Base-by-base conservation (phyloP, 768 basidiomycete species). In the Coprinopsis marcescibilis region DNA sequence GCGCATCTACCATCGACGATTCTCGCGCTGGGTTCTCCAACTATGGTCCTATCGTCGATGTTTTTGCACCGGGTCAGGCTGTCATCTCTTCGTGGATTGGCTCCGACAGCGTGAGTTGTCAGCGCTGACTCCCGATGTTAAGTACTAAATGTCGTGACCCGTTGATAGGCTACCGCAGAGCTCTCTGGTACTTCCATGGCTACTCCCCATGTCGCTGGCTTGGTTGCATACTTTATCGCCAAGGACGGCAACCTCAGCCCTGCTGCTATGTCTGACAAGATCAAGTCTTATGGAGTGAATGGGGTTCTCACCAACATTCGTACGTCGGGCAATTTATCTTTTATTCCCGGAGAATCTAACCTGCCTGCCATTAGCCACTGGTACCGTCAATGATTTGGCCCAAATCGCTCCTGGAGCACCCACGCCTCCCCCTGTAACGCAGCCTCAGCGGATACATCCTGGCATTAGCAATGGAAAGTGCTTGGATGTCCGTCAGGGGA, bases 131-230 rank as follows among this genome's bases (percentile, higher is more conserved):
- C 7, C 17, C 7, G 7, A 7, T 37, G 35, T 10, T 37, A 8
- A 37, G 11, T 7, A 37, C 17, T 38, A n/a, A 30, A 19, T 34
- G 21, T 32, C 42, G n/a, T 32, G 20, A 13, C 21, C 37, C 14
- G 20, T 43, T 30, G 29, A n/a, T 13, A 59, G 60, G 58, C 59
- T 23, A 59, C 57, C 14, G 54, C 52, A 37, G 46, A 30, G 42
- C 56, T 56, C 33, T 60, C 55, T 27, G 61, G 61, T 5, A 59
- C 60, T 5, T 60, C 57, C 25, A 66, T 65, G 67, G 53, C 60
- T 5, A 55, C 60, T 24, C 66, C 70, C 32, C 67, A 71, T 49
- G 51, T 72, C 40, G 57, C 68, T 17, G 70, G 70, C 21, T 52
- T 70, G 25, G 58, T 67, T 35, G 68, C 70, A 23, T 66, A 65